Base-by-base conservation (phyloP, 169 alveolate genomes). In the Plasmodium reichenowi region DNA sequence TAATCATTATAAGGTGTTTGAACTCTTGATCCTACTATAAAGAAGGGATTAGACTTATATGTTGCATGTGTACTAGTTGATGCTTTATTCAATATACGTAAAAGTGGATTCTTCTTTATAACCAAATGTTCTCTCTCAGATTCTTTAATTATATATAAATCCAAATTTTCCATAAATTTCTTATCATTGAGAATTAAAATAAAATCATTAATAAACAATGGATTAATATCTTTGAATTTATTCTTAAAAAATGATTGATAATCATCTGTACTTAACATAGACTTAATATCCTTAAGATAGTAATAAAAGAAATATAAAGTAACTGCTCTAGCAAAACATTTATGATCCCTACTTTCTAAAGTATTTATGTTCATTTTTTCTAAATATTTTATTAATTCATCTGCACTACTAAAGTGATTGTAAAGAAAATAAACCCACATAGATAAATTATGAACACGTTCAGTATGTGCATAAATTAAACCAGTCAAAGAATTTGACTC, bases 341-440 rank as follows among this genome's bases (percentile, higher is more conserved):
- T 0, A 13, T 29, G 60, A n/a, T 80, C 83, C 1, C 32, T 20
- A 10, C 6, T 38, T 32, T 66, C 80, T 80, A 80, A 54, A 67
- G 38, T 17, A 59, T 80, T 29, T 20, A 80, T 17, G 58, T 67
- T 66, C 0, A 15, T 2, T 15, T 8, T 13, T 10, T 52, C 54
- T 68, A 80, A 24, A 80, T 67, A 80, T 17, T 54, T 67, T 17
- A 67, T 38, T 54, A 68, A 72, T 26, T 67, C 67, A 29, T 68
- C 8, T 29, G 50, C 54, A 63, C 22, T 32, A 54, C 24, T 13
- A 67, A 67, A 66, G 56, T 67, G 80, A n/a, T 63, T 80, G 29
- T 67, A 80, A 67, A 80, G 38, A 38, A 66, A 80, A 80, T 80
- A n/a, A 52, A 80, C 50, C 90, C 90, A 80, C 1, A 0, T 54